Percentiles rank a stretch among this genome's conserved stretches.
phyloP scores from a whole-genome alignment of 1,139 yeast genomes.

The Blastobotrys elegans region DNA sequence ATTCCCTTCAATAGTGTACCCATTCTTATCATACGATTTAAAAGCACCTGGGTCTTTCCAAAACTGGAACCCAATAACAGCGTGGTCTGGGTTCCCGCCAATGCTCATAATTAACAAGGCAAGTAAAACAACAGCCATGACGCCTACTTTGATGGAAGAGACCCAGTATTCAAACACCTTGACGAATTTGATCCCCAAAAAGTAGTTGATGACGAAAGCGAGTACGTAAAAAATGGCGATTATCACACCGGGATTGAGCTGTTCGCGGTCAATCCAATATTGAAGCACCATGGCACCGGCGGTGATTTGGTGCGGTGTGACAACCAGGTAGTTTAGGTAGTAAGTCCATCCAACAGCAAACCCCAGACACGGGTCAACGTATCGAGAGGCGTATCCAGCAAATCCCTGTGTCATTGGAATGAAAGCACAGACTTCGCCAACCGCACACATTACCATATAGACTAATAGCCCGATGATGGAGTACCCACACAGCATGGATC shows the following conservation, averaged over 20 bases:
- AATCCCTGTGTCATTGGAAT: slow-evolving; percentile 66
- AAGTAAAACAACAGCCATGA: slow-evolving; percentile 62
- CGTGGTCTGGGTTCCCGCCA: slow-evolving; percentile 73
- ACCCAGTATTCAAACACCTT: slow-evolving; percentile 66
- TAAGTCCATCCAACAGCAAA: slow-evolving; percentile 71
- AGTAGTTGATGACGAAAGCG: slow-evolving; percentile 45
- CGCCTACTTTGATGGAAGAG: slow-evolving; percentile 59
- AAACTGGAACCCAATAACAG: slow-evolving; percentile 60
- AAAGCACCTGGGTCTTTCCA: slow-evolving; percentile 57
- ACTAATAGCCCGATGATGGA: slow-evolving; percentile 58
- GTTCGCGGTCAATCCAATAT: slow-evolving; percentile 51
- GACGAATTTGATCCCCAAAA: slow-evolving; percentile 52
- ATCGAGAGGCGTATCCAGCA: slow-evolving; percentile 64
- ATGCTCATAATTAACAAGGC: slow-evolving; percentile 61
- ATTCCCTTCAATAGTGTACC: slow-evolving; percentile 36
- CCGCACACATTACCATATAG: slow-evolving; percentile 62
- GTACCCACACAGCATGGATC: slow-evolving; percentile 56
- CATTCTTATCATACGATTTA: slow-evolving; percentile 42
- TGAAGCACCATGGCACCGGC: slow-evolving; percentile 60
- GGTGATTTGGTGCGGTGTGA: slow-evolving; percentile 54
- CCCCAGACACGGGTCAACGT: slow-evolving; percentile 65
- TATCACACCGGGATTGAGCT: slow-evolving; percentile 61
- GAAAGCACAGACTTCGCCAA: slow-evolving; percentile 74
- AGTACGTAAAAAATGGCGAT: slow-evolving; percentile 60
- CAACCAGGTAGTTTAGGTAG: slow-evolving; percentile 56